Percentiles rank a stretch among this genome's conserved stretches.
Conservation (phyloP, 495 filamentous ascomycete genomes). For the Penicillium ochrochloron region DNA sequence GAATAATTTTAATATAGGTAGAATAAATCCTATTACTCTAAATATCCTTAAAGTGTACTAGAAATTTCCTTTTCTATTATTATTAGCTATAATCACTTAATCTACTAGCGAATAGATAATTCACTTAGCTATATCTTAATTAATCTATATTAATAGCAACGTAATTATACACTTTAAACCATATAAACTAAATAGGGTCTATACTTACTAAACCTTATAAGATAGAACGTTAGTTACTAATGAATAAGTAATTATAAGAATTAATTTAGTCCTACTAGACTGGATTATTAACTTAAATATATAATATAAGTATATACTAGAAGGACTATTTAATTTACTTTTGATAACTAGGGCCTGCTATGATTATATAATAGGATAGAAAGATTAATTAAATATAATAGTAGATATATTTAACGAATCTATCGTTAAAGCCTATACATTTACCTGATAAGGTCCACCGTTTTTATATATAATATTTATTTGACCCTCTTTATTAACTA, state of each 20-base stretch:
- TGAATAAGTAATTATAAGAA: background rate
- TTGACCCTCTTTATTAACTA: background rate
- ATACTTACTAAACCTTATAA: background rate
- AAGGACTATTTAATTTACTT: background rate
- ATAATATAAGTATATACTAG: background rate
- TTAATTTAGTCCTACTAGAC: background rate
- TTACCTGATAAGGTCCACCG: background rate
- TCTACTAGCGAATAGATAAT: background rate
- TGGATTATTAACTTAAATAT: background rate
- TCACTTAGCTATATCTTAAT: background rate
- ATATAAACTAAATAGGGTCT: background rate
- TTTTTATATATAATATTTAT: background rate
- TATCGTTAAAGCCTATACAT: background rate
- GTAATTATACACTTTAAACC: background rate
- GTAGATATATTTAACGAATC: too few relatives aligned
- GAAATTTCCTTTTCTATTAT: background rate
- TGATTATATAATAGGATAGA: background rate
- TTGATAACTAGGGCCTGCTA: background rate
- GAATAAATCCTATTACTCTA: background rate
- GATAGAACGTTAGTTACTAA: background rate
- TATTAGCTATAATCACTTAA: background rate
- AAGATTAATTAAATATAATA: background rate
- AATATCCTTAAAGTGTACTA: background rate
- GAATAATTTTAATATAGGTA: background rate
- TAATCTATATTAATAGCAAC: background rate